Evolutionary conservation across 768 basidiomycete species (phyloP).

Genomic region (Dendrothele bispora): DNA sequence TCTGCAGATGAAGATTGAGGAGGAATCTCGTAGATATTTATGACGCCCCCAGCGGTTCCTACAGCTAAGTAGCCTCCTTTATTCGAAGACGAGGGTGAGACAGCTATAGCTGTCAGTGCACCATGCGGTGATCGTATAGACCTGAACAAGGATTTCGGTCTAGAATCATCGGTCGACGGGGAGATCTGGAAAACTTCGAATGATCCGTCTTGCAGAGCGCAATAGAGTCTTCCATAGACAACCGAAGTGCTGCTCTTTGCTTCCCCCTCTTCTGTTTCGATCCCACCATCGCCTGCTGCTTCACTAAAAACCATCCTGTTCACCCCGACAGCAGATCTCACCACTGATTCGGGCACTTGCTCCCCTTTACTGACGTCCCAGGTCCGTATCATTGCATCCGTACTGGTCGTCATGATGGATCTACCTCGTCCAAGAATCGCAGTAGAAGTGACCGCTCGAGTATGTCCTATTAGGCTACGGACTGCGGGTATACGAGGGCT

Average conservation of each 20-base stretch:
- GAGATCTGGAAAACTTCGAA: slow-evolving; percentile 60
- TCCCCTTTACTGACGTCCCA: slow-evolving; percentile 69
- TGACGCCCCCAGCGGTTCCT: slow-evolving; percentile 1
- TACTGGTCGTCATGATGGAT: slow-evolving; percentile 63
- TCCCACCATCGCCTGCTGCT: slow-evolving; percentile 46
- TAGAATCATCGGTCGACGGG: slow-evolving; percentile 22
- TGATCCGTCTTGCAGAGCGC: slow-evolving; percentile 53
- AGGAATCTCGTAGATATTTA: slow-evolving; percentile 3
- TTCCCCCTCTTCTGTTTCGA: too few relatives aligned
- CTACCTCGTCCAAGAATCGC: slow-evolving; percentile 66
- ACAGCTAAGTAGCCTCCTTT: neutral
- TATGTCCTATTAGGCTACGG: slow-evolving; percentile 66
- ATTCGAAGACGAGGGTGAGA: slow-evolving; percentile 29
- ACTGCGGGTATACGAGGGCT: slow-evolving; percentile 48
- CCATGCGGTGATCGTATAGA: slow-evolving; percentile 17
- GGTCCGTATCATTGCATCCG: slow-evolving; percentile 67
- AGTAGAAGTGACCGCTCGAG: slow-evolving; percentile 59
- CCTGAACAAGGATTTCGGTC: slow-evolving; percentile 25
- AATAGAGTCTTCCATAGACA: too few relatives aligned
- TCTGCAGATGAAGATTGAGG: neutral
- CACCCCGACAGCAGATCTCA: slow-evolving; percentile 35
- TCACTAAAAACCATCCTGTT: slow-evolving; percentile 35
- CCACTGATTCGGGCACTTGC: too few relatives aligned
- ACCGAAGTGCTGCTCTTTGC: too few relatives aligned
- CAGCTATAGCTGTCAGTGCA: slow-evolving; percentile 45